Evolutionary conservation across 2,329 filamentous ascomycete genomes (phyloP), one percentile per base, ranked within the genome.

Genomic region (Alternaria solani): DNA sequence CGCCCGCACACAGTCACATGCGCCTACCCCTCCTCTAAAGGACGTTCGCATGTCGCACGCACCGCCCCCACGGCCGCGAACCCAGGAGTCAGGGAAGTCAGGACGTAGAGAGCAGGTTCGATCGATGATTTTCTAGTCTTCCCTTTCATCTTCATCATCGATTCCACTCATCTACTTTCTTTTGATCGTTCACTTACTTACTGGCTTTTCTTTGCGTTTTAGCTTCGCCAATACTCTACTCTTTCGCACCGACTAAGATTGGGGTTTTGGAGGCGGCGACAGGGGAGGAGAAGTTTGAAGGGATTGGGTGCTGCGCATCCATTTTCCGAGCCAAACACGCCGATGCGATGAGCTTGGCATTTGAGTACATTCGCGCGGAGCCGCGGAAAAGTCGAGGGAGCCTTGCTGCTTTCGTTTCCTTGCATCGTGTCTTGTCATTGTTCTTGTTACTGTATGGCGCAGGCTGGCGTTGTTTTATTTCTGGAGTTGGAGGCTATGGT

Each of bases 71-170:
- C 68, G 74, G 51, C 74, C 74, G n/a, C 73, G 75, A 25, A 57
- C 58, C n/a, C 58, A 61, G 42, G 74, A 77, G 55, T 66, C 52
- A 18, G 72, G 58, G 41, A 60, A 60, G 42, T 30, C 64, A 34
- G 68, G 62, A 57, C 72, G 77, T 38, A 71, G 76, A 55, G 75
- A 78, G 62, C 76, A 79, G 69, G 76, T 79, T 74, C 75, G 76
- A 71, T 79, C 77, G 64, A 79, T 79, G 77, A 78, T 79, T 64
- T 79, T 78, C 66, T 79, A 77, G 64, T 39, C 47, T 42, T 53
- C 62, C 32, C 60, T 43, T 51, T 23, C 56, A 65, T 62, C 57
- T 62, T 65, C 63, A 68, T 64, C 63, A 63, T 66, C 65, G 70
- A 71, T 75, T 70, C 61, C 67, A 49, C 56, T 23, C 55, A 62